Conservation (phyloP, 139 green algal genomes). For the Pleodorina starrii region DNA sequence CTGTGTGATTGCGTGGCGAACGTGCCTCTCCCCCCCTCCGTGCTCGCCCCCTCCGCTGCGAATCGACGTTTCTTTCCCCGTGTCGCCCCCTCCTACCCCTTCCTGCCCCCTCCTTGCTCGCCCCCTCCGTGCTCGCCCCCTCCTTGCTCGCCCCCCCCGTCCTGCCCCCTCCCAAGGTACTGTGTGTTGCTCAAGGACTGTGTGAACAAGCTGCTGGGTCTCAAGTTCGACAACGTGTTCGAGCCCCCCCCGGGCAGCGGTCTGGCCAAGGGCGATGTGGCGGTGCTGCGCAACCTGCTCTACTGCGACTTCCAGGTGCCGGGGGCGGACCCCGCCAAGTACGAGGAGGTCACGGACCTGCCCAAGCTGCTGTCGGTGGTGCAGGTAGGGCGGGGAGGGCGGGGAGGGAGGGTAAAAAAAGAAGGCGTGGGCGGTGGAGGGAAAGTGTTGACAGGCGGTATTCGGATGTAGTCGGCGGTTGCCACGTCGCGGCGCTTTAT, state of each 20-base stretch:
- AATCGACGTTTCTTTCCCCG: too few relatives aligned
- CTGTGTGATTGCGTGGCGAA: too few relatives aligned
- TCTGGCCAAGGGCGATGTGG: constrained; percentile 49
- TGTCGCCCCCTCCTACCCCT: too few relatives aligned
- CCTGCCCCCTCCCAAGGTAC: constrained; percentile 2
- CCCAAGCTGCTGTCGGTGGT: constrained; percentile 68
- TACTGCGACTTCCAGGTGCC: constrained; percentile 65
- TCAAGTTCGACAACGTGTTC: constrained; percentile 71
- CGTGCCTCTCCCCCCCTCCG: too few relatives aligned
- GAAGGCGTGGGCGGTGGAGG: too few relatives aligned
- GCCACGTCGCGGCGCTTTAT: too few relatives aligned
- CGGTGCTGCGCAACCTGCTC: constrained; percentile 60
- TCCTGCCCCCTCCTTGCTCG: too few relatives aligned
- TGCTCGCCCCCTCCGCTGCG: too few relatives aligned
- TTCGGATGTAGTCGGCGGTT: too few relatives aligned
- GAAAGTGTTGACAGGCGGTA: too few relatives aligned
- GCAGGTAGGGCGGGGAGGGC: background rate
- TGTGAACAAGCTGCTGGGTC: constrained; percentile 59
- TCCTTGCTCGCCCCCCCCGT: background rate
- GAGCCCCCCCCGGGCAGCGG: constrained; percentile 48
- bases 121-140: too few relatives aligned
- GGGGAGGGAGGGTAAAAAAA: too few relatives aligned
- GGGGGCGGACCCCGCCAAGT: constrained; percentile 70
- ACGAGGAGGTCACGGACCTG: constrained; percentile 68
- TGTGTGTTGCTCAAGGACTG: constrained; percentile 50